phyloP scores from a whole-genome alignment of 805 yeast species.

The Candida koratica region DNA sequence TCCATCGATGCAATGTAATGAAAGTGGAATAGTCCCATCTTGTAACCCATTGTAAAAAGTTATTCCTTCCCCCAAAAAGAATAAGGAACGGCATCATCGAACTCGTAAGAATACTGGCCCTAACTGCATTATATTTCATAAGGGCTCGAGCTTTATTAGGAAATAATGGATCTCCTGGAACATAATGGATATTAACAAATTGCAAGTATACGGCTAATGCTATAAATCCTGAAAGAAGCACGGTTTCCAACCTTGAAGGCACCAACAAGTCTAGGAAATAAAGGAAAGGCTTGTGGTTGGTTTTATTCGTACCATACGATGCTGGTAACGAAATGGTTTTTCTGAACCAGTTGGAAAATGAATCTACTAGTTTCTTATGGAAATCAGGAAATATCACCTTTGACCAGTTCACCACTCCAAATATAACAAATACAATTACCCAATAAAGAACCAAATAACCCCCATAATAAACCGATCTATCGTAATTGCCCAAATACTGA shows the following conservation, averaged over 20 bases:
- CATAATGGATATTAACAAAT: constrained; percentile 21
- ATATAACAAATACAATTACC: constrained; percentile 24
- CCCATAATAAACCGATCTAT: constrained; percentile 44
- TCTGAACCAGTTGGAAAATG: constrained; percentile 30
- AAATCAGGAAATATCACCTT: constrained; percentile 24
- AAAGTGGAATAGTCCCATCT: constrained; percentile 34
- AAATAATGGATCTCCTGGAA: constrained; percentile 36
- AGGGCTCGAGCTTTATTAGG: constrained; percentile 28
- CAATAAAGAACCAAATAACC: constrained; percentile 29
- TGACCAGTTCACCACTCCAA: constrained; percentile 31
- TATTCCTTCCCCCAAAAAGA: constrained; percentile 35
- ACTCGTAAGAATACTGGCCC: constrained; percentile 31
- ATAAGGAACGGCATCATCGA: constrained; percentile 30
- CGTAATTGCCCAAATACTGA: constrained; percentile 39
- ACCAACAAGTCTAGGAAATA: constrained; percentile 28
- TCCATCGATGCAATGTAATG: constrained; percentile 28
- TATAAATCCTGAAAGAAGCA: constrained; percentile 30
- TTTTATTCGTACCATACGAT: constrained; percentile 22
- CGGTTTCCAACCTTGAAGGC: constrained; percentile 39
- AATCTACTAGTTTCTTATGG: constrained; percentile 21
- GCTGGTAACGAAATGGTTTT: constrained; percentile 40
- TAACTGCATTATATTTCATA: constrained; percentile 39
- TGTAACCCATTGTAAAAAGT: constrained; percentile 36
- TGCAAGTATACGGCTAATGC: constrained; percentile 25
- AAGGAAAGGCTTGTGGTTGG: constrained; percentile 22